Conservation (phyloP, 1,284 basidiomycete species). For the Boletus putidus region DNA sequence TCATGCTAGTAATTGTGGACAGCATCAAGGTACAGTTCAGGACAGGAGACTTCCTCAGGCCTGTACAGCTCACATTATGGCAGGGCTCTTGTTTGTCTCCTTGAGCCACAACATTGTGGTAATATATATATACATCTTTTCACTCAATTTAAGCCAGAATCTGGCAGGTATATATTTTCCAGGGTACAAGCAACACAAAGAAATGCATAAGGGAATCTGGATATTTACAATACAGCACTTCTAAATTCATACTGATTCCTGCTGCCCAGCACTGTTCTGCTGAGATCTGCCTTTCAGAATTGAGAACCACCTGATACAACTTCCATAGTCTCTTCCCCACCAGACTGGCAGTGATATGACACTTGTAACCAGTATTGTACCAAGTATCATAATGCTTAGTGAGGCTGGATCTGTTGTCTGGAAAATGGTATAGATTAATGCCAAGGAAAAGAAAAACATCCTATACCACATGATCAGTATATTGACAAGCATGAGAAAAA, state of each 20-base stretch:
- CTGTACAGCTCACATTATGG: no score
- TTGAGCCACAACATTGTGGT: no score
- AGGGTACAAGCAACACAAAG: no score
- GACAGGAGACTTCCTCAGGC: no score
- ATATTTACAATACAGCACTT: not conserved
- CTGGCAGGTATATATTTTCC: no score
- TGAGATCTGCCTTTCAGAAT: not conserved
- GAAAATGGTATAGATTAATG: not conserved
- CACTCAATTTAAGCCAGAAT: no score
- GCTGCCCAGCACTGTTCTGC: not conserved
- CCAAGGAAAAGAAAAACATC: not conserved
- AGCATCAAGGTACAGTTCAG: no score
- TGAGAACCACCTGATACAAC: not conserved
- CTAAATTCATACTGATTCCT: not conserved
- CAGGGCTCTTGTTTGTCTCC: no score
- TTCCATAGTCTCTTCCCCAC: not conserved
- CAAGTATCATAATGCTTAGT: not conserved
- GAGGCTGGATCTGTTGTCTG: not conserved
- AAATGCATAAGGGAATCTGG: not conserved
- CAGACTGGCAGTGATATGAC: not conserved
- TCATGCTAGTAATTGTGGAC: no score
- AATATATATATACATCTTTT: no score
- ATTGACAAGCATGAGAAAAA: not conserved
- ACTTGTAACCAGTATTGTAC: not conserved
- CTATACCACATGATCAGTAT: not conserved